Evolutionary conservation across 2,329 filamentous ascomycete genomes (phyloP), one percentile per base, ranked within the genome.

Genomic region (Rhexocercosporidium sp.): DNA sequence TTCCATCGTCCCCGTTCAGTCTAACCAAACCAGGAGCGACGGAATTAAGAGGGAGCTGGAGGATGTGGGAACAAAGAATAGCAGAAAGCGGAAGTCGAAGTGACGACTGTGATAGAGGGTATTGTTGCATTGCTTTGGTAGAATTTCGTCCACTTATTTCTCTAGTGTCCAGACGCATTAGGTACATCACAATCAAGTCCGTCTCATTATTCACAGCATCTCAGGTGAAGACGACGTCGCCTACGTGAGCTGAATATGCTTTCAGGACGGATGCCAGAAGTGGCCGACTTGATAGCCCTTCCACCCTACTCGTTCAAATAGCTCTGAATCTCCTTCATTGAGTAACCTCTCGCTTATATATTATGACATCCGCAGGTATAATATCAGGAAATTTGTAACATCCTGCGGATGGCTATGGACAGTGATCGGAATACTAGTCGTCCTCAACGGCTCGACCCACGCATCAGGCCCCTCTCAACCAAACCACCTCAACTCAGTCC

Each of bases 61-160:
- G 44, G 49, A 64, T 56, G 47, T 61, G 67, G 59, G 20, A 54
- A 8, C 14, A 37, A 66, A 60, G 22, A 22, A 31, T 16, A 66
- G 20, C 51, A 69, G 64, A 47, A 69, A 66, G 60, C 51, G 56
- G 41, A 69, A 59, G 53, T 46, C 59, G 20, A 69, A 66, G 39
- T 69, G 44, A 69, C 39, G 59, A n/a, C 63, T 41, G 20, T 29
- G 51, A 18, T 34, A 39, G 44, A 29, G 25, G 3, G 25, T 54
- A 16, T 54, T 27, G 39, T 44, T 2, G 18, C 16, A 18, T 44
- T 16, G 18, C 39, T 44, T 44, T 7, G 16, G 39, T 16, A 44
- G 16, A n/a, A 12, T 44, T 44, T 44, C 39, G 18, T 44, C 16
- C 14, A 16, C 39, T n/a, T 49, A 39, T 47, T 47, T 57, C 54